Conservation (phyloP, 148 eudicot species). For the Cornus kousa region DNA sequence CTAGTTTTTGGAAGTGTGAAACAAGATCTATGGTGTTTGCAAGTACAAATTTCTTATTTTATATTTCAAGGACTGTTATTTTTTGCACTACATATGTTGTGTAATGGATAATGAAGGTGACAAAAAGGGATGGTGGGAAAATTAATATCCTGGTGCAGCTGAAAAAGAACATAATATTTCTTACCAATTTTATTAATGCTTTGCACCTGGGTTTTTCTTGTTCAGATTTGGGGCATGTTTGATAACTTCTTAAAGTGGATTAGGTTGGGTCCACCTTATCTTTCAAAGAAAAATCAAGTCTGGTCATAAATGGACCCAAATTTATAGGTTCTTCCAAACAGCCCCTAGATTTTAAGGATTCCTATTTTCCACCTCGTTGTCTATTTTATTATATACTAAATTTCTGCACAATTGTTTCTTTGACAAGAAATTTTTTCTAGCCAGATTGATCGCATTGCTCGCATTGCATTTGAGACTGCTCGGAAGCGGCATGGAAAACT, state of each 20-base stretch:
- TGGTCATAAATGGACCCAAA: not conserved
- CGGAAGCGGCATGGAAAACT: conserved; percentile 85
- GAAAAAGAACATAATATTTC: not conserved
- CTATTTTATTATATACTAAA: not conserved
- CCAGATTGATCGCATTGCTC: conserved; percentile 97
- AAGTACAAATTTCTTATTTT: no score
- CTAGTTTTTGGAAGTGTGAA: not conserved
- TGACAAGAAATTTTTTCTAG: not conserved
- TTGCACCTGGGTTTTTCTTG: not conserved
- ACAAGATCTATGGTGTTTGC: not conserved
- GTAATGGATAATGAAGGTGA: not conserved
- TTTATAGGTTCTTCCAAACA: not conserved
- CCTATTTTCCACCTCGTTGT: not conserved
- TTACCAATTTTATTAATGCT: no score
- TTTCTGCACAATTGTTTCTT: not conserved
- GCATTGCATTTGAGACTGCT: conserved; percentile 92
- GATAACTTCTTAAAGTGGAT: not conserved
- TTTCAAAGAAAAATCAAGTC: not conserved
- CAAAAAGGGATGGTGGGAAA: not conserved
- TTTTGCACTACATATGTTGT: not conserved
- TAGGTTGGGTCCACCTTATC: not conserved
- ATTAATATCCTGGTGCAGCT: not conserved
- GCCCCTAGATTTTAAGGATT: not conserved
- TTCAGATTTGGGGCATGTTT: not conserved
- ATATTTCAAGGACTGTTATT: not conserved